phyloP scores from a whole-genome alignment of 2,329 filamentous ascomycete species.

The Fonsecaea nubica region DNA sequence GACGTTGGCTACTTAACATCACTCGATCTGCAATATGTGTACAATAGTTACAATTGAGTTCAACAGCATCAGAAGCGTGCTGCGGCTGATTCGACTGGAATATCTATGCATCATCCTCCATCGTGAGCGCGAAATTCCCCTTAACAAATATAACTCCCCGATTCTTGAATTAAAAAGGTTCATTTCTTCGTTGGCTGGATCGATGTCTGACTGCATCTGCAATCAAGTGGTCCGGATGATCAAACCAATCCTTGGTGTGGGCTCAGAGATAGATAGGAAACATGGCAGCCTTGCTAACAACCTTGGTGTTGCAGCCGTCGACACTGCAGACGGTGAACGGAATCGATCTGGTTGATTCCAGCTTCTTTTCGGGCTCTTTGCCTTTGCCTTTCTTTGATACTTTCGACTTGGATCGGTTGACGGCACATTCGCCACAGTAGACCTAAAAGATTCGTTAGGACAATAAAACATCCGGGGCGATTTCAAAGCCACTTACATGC shows the following conservation, averaged over 20 bases:
- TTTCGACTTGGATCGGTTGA: constrained; percentile 46
- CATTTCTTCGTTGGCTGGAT: neutral
- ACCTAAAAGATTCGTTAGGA: constrained; percentile 46
- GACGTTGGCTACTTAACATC: neutral
- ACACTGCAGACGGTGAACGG: constrained; percentile 55
- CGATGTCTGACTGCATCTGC: neutral
- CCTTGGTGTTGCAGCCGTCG: constrained; percentile 49
- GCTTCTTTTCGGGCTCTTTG: constrained; percentile 41
- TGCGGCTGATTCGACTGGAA: neutral
- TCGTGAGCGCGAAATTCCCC: neutral
- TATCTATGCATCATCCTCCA: neutral
- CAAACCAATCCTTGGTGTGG: neutral
- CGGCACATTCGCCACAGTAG: constrained; percentile 57
- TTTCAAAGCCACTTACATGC: constrained; percentile 69
- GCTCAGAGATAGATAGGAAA: constrained; percentile 55
- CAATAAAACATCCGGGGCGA: neutral
- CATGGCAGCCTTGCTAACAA: constrained; percentile 51
- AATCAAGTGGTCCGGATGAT: neutral
- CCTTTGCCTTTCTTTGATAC: constrained; percentile 43
- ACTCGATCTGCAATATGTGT: constrained; percentile 13
- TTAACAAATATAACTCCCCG: neutral
- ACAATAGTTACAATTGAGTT: neutral
- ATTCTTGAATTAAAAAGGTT: neutral
- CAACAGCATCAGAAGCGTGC: neutral
- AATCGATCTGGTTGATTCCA: constrained; percentile 42